Base-by-base conservation (phyloP, 805 yeast genomes). In the Candida chilensis region DNA sequence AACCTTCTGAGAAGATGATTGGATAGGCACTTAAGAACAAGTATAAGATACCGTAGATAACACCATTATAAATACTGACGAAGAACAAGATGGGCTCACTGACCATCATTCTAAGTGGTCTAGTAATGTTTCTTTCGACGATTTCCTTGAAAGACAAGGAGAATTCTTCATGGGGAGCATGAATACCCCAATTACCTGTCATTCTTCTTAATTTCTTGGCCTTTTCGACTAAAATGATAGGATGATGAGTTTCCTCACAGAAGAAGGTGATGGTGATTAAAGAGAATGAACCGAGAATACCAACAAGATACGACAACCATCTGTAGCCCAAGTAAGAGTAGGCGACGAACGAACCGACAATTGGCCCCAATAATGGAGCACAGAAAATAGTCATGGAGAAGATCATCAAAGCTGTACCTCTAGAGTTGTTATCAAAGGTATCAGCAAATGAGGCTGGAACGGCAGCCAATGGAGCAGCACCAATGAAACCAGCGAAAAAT, bases 371-470 rank as follows among this genome's bases (percentile, higher is more conserved):
- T 60, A 84, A 66, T 14, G 96, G 96, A 35, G 94, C 92, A 21
- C 67, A 61, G 40, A 83, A 81, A 20, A 85, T 84, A 27, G 78
- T 74, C 59, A 82, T 66, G 2, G 85, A 64, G 44, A 86, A 87
- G 12, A 79, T 39, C 7, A 78, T 62, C 42, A 85, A 64, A 18
- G 95, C 94, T 30, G 66, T 70, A 42, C 96, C 96, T 56, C 96
- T 72, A 15, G 64, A 48, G 21, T 50, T 50, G 34, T 75, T 74
- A 40, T 70, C 71, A 48, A 75, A 85, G 66, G 85, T 66, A 52
- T 87, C 96, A 5, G 94, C 82, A 61, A 85, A 78, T 0, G 80
- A 70, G 29, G 95, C 95, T 16, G 95, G 94, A 7, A 78, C 87
- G 24, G 83, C 85, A 17, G 83, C 90, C 45, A 87, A 53, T 1